phyloP scores from a whole-genome alignment of 2,329 filamentous ascomycete species.

The Trichoderma brevicompactum region DNA sequence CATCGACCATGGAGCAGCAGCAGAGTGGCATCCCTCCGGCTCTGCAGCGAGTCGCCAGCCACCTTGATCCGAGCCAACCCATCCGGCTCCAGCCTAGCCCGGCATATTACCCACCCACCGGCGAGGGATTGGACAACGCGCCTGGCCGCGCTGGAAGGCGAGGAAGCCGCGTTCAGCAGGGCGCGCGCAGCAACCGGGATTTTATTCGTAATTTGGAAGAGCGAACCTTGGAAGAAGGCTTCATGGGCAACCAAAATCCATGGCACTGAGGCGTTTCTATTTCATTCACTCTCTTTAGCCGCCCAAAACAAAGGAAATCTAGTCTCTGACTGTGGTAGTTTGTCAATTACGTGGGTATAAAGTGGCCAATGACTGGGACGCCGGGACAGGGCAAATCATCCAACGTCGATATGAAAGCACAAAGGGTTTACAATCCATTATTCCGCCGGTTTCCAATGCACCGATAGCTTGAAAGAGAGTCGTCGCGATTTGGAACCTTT shows the following conservation, averaged over 20 bases:
- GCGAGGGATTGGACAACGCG: slow-evolving; percentile 72
- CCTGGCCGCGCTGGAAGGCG: slow-evolving; percentile 67
- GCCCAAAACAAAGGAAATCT: neutral
- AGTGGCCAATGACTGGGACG: neutral
- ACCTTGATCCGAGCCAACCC: slow-evolving; percentile 91
- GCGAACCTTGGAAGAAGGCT: slow-evolving; percentile 90
- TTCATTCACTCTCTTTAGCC: neutral
- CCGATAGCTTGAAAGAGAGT: slow-evolving; percentile 1
- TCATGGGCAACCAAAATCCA: slow-evolving; percentile 67
- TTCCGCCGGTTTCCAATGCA: no score
- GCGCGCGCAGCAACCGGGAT: slow-evolving; percentile 70
- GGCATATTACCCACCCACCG: slow-evolving; percentile 93
- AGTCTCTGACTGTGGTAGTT: slow-evolving; percentile 1
- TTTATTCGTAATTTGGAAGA: slow-evolving; percentile 96
- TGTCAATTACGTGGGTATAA: neutral
- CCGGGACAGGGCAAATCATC: neutral
- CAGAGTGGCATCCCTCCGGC: slow-evolving; percentile 89
- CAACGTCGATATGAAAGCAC: neutral
- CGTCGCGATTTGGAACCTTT: neutral
- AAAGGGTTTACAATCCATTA: neutral
- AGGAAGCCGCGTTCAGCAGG: slow-evolving; percentile 71
- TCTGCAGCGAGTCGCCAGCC: slow-evolving; percentile 92
- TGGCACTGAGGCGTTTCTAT: slow-evolving; percentile 63
- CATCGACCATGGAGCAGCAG: slow-evolving; percentile 95
- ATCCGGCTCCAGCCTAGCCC: slow-evolving; percentile 94